These are phyloP conservation scores for Brassica napus DNA, from an alignment of 345 rosid genomes.

Conservation along the genomic window DNA sequence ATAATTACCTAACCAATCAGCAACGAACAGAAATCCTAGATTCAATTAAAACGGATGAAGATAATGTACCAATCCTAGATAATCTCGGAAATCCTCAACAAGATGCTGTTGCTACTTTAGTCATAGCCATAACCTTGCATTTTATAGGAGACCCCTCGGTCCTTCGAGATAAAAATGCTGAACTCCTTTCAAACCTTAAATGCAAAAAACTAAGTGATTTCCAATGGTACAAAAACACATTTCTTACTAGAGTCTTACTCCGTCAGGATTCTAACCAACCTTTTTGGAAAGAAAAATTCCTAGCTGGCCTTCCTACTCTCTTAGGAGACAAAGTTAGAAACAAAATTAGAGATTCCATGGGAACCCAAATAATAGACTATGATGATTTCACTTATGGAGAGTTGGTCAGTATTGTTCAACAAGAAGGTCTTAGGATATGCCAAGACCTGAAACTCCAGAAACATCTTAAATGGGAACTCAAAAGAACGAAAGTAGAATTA, in stretches of 20 bases:
- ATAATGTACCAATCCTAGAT: background rate
- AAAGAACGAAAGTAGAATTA: background rate
- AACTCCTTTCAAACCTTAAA: background rate
- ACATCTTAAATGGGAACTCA: background rate
- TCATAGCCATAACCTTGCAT: background rate
- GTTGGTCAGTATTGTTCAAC: background rate
- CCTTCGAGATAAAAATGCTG: background rate
- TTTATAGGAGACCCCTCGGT: background rate
- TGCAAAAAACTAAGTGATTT: background rate
- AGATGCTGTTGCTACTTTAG: background rate
- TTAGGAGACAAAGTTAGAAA: background rate
- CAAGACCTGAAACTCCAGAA: background rate
- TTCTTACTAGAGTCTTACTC: background rate
- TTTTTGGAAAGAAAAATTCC: background rate
- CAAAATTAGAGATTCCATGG: background rate
- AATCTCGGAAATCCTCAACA: background rate
- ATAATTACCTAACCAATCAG: background rate
- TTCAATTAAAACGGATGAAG: background rate
- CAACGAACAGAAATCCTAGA: background rate
- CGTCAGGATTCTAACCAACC: background rate
- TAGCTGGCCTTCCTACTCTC: background rate
- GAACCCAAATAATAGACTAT: background rate
- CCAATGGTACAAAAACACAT: background rate
- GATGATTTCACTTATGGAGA: background rate
- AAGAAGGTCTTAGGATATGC: background rate